Evolutionary conservation across 2,329 filamentous ascomycete genomes (phyloP), one percentile per base, ranked within the genome.

Genomic region (Rachicladosporium sp.): DNA sequence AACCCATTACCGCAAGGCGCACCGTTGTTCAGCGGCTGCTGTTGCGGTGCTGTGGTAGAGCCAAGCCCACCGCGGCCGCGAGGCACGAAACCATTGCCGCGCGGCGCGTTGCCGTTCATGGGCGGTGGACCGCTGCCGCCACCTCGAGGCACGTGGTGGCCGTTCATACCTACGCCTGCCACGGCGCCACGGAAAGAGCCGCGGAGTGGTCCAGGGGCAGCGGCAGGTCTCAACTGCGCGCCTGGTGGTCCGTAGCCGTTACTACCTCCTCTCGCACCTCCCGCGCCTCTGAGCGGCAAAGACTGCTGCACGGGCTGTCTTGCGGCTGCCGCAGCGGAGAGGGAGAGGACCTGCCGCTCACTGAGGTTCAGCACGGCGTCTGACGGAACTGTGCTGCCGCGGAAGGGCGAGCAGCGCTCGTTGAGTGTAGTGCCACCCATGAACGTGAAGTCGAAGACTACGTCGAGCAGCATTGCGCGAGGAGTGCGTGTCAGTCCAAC

Each of bases 371-470:
- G 72, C 2, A 96, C 87, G 1, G 84, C 82, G n/a, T 82, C 82
- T 5, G 81, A 76, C 2, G 86, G 77, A 3, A 98, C 87, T 0
- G 91, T 95, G 58, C 91, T 89, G 38, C 91, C 91, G 29, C 89
- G 78, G 76, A 98, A 98, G 31, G 85, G 79, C 19, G 87, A 86
- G 57, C 89, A 94, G 43, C 91, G 80, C 41, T 88, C 87, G 43
- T 85, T 83, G 10, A 98, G 72, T 1, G 84, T 91, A 2, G 88
- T 95, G 46, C 91, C 91, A 55, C 87, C 93, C 88, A 98, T 96
- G 62, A 98, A 98, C 0, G 86, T 82, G 9, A 77, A 76, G 58
- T 98, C 93, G 63, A 95, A 98, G 6, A 98, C 80, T 42, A 96
- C 76, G 58, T 98, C 91, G 31, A 98, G 70, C 42, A 95, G 71